Evolutionary conservation across 768 basidiomycete genomes (phyloP), one percentile per base, ranked within the genome.

Genomic region (Cystofilobasidium bisporidii): DNA sequence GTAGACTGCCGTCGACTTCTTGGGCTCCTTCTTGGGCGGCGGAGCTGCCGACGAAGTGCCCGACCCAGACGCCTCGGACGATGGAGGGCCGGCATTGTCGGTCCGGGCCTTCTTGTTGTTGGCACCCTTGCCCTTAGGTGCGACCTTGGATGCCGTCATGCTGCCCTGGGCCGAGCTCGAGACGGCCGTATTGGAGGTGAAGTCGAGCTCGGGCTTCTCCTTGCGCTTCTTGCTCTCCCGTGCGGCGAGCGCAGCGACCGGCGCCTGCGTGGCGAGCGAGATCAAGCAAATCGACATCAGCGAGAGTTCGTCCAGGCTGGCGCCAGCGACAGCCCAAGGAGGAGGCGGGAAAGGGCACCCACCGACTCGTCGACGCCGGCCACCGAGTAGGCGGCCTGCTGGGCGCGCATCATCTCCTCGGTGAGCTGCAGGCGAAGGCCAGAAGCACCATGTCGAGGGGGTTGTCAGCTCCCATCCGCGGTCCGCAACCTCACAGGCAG

Each of bases 321-420:
- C 17, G 1, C 33, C 3, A 33, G 32, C 14, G 5, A 47, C 40
- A 18, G n/a, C n/a, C n/a, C n/a, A 22, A 62, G 12, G 28, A 18
- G 28, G 41, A 3, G 41, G 20, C 15, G 24, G 47, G n/a, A 36
- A 32, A 12, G 17, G 32, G 60, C n/a, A 78, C 85, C 75, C 76
- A 90, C 93, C 79, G 86, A 83, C 81, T 98, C 96, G 75, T 99
- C 94, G 28, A 99, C 92, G 14, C 94, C 96, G 18, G 81, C 81
- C 1, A 99, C 81, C 0, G 91, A 87, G 77, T 99, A 99, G 1
- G 91, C 93, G 0, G 91, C 92, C 79, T 98, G 96, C 76, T 99
- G 94, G 28, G 85, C 86, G 74, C 85, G 86, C 66, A 94, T 71
- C 17, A 89, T 79, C 63, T 93, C 90, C 70, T 94, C 91, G 71